Evolutionary conservation across 1,284 basidiomycete genomes (phyloP), one percentile per base, ranked within the genome.

Genomic region (Fomitopsis palustris): DNA sequence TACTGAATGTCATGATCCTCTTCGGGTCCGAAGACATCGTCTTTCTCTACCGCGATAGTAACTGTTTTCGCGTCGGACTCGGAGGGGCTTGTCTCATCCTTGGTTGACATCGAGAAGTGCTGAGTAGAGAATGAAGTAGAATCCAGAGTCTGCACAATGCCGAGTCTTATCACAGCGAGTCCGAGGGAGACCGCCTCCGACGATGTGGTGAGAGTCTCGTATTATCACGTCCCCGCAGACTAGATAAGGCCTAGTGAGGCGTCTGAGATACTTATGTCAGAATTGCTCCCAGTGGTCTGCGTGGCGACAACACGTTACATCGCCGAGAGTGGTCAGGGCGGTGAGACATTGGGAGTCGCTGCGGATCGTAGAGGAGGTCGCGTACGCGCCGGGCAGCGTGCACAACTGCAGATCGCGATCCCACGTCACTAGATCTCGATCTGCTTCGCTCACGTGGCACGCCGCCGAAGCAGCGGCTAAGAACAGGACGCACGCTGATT

Each of bases 11-110:
- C 68, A 60, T 73, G 72, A 21, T 67, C 65, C n/a, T 68, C 66
- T 59, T 75, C 72, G 54, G 72, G 64, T 14, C 68, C 72, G 53
- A 75, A 75, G 25, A 74, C 74, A 51, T 75, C 73, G 33, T 52
- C 35, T 47, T 53, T 31, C 19, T 55, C 57, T 42, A 39, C 3
- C 29, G n/a, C 49, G 16, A 29, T 31, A 31, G 23, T 14, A n/a
- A 25, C n/a, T 29, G 14, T 5, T 23, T 56, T 58, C 39, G 38
- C 33, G 21, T 25, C n/a, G 12, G 21, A 21, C 17, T 59, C 49
- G 19, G 54, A 41, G 17, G 14, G 25, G 23, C 23, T 7, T 21
- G 49, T 56, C 55, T 51, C 55, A 12, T 35, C 49, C n/a, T 6
- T 35, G n/a, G 10, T 52, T 14, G 49, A 19, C 49, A 52, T 52